These are phyloP conservation scores for Ensete ventricosum DNA, from an alignment of 176 grass and related monocot genomes.

Conservation along the genomic window DNA sequence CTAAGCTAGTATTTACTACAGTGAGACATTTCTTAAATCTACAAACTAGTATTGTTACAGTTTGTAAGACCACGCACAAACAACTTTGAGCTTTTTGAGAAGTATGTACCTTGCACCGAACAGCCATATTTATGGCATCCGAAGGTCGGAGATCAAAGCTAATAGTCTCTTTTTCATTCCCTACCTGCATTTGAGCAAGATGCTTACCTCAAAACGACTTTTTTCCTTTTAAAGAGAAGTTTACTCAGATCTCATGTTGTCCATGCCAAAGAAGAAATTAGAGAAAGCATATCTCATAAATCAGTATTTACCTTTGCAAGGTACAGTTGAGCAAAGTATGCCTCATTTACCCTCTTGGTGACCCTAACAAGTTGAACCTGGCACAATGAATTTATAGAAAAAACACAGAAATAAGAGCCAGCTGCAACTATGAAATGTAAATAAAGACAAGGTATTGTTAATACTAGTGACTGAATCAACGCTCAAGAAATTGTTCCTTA, in stretches of 20 bases:
- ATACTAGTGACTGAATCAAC: neutral
- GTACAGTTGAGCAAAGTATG: conserved; percentile 81
- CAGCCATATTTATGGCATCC: conserved; percentile 15
- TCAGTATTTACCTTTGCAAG: conserved; percentile 47
- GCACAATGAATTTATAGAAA: conserved; percentile 15
- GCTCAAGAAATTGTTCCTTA: neutral
- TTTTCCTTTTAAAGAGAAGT: neutral
- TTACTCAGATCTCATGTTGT: neutral
- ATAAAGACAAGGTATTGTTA: neutral
- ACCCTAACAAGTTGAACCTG: conserved; percentile 81
- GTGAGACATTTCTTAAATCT: neutral
- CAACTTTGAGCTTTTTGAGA: neutral
- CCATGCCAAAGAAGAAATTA: neutral
- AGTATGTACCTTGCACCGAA: conserved; percentile 14
- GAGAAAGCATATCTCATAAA: neutral
- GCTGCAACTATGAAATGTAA: neutral
- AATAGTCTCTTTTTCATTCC: conserved; percentile 5
- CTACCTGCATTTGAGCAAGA: neutral
- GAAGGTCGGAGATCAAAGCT: conserved; percentile 17
- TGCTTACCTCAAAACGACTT: neutral
- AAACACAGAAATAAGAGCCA: neutral
- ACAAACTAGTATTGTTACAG: neutral
- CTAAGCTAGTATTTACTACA: neutral
- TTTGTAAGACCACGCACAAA: neutral
- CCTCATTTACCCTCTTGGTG: conserved; percentile 87